These are phyloP conservation scores for Filosporella fistucella DNA, from an alignment of 495 filamentous ascomycete genomes.

Conservation along the genomic window DNA sequence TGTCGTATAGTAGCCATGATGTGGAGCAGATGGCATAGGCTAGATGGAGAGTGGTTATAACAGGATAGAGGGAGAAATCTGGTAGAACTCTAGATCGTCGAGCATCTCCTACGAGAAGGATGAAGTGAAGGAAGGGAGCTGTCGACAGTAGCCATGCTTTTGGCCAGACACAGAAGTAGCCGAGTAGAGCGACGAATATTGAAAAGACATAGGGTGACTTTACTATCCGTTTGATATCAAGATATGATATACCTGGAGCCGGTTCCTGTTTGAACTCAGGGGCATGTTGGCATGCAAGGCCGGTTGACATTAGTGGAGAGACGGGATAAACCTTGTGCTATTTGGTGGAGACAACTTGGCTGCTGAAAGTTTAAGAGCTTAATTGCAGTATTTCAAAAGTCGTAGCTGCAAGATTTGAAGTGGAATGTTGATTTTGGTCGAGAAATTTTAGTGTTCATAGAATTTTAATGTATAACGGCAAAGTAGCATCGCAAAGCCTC, in stretches of 20 bases:
- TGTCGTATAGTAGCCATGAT: slow-evolving; percentile 34
- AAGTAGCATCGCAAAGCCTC: too few species aligned
- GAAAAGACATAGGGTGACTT: slow-evolving; percentile 15
- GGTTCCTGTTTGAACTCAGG: neutral
- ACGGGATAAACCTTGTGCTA: too few species aligned
- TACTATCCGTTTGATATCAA: slow-evolving; percentile 1
- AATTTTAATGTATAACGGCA: too few species aligned
- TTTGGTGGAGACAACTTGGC: too few species aligned
- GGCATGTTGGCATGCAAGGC: too few species aligned
- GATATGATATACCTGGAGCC: too few species aligned
- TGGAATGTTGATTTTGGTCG: too few species aligned
- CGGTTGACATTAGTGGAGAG: too few species aligned
- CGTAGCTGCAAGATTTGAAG: too few species aligned
- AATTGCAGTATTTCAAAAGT: too few species aligned
- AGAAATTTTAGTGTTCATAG: too few species aligned
- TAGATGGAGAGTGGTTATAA: slow-evolving; percentile 31
- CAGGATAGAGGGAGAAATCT: slow-evolving; percentile 29
- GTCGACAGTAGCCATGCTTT: slow-evolving; percentile 29
- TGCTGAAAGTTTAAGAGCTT: too few species aligned
- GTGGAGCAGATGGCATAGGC: slow-evolving; percentile 31
- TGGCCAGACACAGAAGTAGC: slow-evolving; percentile 15
- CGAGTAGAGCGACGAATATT: slow-evolving; percentile 9
- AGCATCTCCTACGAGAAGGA: slow-evolving; percentile 26
- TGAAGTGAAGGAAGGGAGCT: slow-evolving; percentile 25
- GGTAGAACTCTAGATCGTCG: slow-evolving; percentile 27